These are phyloP conservation scores for Torrubiella hemipterigena DNA, from an alignment of 2,329 filamentous ascomycete species.

Conservation along the genomic window DNA sequence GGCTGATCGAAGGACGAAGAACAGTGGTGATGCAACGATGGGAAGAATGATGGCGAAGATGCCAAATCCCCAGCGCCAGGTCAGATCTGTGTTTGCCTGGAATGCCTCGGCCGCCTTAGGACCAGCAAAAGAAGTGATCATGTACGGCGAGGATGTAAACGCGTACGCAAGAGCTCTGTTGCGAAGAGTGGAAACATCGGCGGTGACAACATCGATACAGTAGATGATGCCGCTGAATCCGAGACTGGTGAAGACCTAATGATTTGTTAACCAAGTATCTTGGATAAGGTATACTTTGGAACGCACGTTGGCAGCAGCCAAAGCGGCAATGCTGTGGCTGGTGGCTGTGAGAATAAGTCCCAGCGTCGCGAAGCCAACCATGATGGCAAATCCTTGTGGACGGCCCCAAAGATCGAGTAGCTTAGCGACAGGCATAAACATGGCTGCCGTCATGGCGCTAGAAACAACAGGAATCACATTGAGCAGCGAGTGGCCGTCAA, in stretches of 20 bases:
- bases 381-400: conserved; percentile 44
- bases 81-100: conserved; percentile 15
- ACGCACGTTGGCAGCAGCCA: conserved; percentile 38
- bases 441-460: conserved; percentile 40
- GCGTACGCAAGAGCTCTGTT: conserved; percentile 26
- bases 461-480: conserved; percentile 41
- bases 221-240: conserved; percentile 50
- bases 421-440: conserved; percentile 51
- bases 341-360: conserved; percentile 49
- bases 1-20: conserved; percentile 39
- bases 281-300: background rate
- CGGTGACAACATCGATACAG: conserved; percentile 51
- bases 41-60: conserved; percentile 49
- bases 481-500: conserved; percentile 38
- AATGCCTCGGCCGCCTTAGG: conserved; percentile 19
- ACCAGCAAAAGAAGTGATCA: conserved; percentile 32
- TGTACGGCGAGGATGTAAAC: conserved; percentile 27
- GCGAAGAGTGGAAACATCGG: conserved; percentile 40
- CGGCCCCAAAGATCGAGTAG: conserved; percentile 52
- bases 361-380: conserved; percentile 33
- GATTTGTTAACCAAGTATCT: background rate
- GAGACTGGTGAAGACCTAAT: conserved; percentile 46
- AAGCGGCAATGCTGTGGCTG: conserved; percentile 27
- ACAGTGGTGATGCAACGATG: conserved; percentile 38
- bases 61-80: conserved; percentile 36